Base-by-base conservation (phyloP, 345 rosid genomes). In the Eutrema heterophyllum region DNA sequence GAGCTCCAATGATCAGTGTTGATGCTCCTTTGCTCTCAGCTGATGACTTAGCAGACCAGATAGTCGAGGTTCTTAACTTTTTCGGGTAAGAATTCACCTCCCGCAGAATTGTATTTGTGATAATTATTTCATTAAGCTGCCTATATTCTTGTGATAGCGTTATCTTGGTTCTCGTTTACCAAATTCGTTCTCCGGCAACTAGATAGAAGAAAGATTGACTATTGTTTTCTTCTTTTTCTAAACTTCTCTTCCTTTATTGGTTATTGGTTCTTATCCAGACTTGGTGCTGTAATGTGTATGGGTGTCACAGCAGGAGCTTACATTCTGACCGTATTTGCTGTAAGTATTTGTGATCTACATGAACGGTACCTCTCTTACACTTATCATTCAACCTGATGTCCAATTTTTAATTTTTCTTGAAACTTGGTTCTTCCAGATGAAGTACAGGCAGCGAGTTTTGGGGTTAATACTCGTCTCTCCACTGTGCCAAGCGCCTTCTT, bases 291-390 rank as follows among this genome's bases (percentile, higher is more conserved):
- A 30, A 92, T 92, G 98, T 96, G 99, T 71, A 84, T 96, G 96
- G 99, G 99, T 62, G 98, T 92, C 71, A 89, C 95, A 48, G 96
- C 97, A 32, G 99, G 99, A 81, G 99, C 99, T 16, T 92, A 96
- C 78, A 77, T 92, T 81, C 88, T 96, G 72, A 87, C 98, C 44
- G 71, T 90, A 36, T 96, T 96, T 81, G 96, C 99, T 61, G 99
- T 96, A 81, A 82, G 96, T 71, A 71, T 64, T 29, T 70, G 70
- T 65, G 53, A 52, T 62, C 63, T 65, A 55, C 54, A 33, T 53
- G 46, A 40, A 73, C 7, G 12, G 13, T 30, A 9, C 27, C 4
- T 40, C 14, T 40, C 48, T 59, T 8, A 16, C 9, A 64, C 36
- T 30, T 38, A 32, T 67, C 14, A 44, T 60, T 38, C 43, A n/a